Evolutionary conservation across 179 eudicot genomes (phyloP).

Genomic region (Nepenthes alata): DNA sequence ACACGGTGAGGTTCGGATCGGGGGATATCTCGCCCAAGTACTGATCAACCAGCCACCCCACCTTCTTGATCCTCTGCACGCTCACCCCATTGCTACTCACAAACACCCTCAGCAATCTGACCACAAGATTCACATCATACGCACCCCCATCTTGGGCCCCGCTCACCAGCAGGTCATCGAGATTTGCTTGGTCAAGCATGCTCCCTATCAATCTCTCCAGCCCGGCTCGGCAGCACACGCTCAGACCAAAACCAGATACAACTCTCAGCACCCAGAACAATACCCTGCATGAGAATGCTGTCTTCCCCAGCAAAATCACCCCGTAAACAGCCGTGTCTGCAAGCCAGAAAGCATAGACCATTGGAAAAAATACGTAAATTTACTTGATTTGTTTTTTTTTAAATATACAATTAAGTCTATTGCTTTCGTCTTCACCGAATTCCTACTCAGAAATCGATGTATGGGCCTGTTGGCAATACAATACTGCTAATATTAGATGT

Average conservation of each 20-base stretch:
- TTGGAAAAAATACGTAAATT: too few species aligned
- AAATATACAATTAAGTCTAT: too few species aligned
- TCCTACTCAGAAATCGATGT: too few species aligned
- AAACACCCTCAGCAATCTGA: constrained; percentile 53
- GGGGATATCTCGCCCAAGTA: constrained; percentile 70
- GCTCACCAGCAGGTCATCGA: constrained; percentile 56
- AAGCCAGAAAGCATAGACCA: not conserved
- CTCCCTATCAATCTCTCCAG: constrained; percentile 56
- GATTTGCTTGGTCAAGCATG: constrained; percentile 48
- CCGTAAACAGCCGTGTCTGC: constrained; percentile 68
- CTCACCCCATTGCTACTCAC: constrained; percentile 27
- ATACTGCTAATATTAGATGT: too few species aligned
- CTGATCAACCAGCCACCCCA: constrained; percentile 50
- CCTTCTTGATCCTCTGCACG: constrained; percentile 32
- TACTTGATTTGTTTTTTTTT: too few species aligned
- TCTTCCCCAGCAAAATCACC: constrained; percentile 39
- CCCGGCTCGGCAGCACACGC: constrained; percentile 33
- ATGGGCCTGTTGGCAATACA: too few species aligned
- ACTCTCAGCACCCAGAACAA: constrained; percentile 47
- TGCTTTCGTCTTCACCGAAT: too few species aligned
- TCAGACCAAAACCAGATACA: constrained; percentile 38
- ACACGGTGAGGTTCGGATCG: constrained; percentile 44
- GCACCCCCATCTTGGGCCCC: constrained; percentile 25
- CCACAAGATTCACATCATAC: constrained; percentile 69
- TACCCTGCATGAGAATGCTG: constrained; percentile 62